phyloP scores from a whole-genome alignment of 1,284 basidiomycete species.

The Boletus hoseneyae region DNA sequence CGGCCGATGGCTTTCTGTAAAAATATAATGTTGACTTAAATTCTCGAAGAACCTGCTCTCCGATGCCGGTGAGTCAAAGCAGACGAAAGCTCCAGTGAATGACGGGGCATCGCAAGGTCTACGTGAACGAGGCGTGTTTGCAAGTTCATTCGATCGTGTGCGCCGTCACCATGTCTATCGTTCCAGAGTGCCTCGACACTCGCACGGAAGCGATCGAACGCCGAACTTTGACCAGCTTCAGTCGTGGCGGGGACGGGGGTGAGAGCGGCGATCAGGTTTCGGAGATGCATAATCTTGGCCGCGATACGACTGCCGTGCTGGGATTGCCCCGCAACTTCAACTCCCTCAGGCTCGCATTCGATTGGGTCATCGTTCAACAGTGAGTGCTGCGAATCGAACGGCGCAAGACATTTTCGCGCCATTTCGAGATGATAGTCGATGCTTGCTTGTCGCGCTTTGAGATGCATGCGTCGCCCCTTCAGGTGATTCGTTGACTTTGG shows the following conservation, averaged over 20 bases:
- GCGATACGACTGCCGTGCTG: slow-evolving; percentile 20
- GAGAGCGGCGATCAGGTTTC: slow-evolving; percentile 19
- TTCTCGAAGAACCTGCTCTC: slow-evolving; percentile 25
- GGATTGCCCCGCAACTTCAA: slow-evolving; percentile 1
- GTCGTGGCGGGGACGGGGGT: slow-evolving; percentile 25
- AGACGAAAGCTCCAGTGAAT: slow-evolving; percentile 12
- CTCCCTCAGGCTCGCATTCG: slow-evolving; percentile 2
- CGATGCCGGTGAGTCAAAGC: slow-evolving; percentile 17
- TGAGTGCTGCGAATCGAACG: slow-evolving; percentile 4
- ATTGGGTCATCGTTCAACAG: slow-evolving; percentile 3
- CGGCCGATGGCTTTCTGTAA: neutral
- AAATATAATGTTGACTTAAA: slow-evolving; percentile 10
- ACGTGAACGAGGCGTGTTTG: slow-evolving; percentile 1
- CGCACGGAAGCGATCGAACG: slow-evolving; percentile 23
- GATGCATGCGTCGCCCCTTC: slow-evolving; percentile 8
- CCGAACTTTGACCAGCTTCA: slow-evolving; percentile 16
- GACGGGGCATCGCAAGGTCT: slow-evolving; percentile 6
- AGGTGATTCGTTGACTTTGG: too few species aligned
- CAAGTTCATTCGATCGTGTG: slow-evolving; percentile 3
- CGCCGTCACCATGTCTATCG: slow-evolving; percentile 15
- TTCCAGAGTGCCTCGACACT: slow-evolving; percentile 21
- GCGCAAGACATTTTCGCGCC: slow-evolving; percentile 18
- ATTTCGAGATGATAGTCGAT: slow-evolving; percentile 25
- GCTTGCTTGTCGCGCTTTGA: slow-evolving; percentile 18
- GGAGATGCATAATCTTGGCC: slow-evolving; percentile 26